Evolutionary conservation across 1,284 basidiomycete genomes (phyloP), one percentile per base, ranked within the genome.

Genomic region (Malassezia yamatoensis): DNA sequence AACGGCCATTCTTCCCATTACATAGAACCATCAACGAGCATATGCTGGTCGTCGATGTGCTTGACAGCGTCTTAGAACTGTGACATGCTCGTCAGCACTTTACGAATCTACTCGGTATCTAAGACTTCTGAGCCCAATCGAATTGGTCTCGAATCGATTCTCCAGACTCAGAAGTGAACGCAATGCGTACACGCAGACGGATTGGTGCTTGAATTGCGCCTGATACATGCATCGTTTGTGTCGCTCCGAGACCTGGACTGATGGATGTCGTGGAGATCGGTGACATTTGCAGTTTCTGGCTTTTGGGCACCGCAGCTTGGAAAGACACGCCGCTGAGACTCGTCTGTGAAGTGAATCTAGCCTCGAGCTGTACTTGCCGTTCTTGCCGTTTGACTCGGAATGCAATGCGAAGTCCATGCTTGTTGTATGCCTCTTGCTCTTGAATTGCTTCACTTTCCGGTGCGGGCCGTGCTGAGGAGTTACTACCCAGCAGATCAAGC

Each of bases 251-350:
- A 1, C 89, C 90, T 0, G 89, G 85, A 13, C 76, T 78, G 21
- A 98, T 80, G 51, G 83, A 84, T 10, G 85, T 78, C 75, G 85
- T 90, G 8, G 89, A 90, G 84, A 98, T 96, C 5, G 93, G 88
- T 57, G 90, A 81, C 93, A 99, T 98, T 75, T 96, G 91, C 55
- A 99, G 76, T 74, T 96, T 91, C 78, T 96, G 93, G 0, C 90
- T 90, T 81, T 91, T 96, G 3, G 94, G 94, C 9, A 99, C 94
- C 3, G 94, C 94, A 42, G 91, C 94, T 76, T 98, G 93, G 80
- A 99, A 94, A 13, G 24, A 10, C 5, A 58, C 10, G 82, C 4
- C 48, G 44, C 24, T 67, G 47, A 41, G 52, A 13, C 79, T 79
- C 3, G 80, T 82, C 5, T 84, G 84, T 7, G 68, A 81, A 53